Evolutionary conservation across 257 asterid species (phyloP).

Genomic region (Perilla frutescens): DNA sequence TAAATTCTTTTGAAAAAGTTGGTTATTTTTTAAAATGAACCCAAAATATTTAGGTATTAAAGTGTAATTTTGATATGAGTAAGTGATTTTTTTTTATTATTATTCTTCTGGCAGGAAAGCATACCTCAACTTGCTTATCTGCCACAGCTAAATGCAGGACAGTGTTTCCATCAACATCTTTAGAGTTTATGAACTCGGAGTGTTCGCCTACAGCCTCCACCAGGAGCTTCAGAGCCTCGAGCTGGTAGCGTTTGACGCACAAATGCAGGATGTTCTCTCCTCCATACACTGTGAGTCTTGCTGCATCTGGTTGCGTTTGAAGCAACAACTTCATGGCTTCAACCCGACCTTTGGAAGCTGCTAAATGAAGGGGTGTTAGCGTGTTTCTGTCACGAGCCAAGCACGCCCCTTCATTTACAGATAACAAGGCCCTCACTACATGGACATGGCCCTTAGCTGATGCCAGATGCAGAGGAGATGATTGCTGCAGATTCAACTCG

Average conservation of each 20-base stretch:
- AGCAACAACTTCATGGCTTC: slow-evolving; percentile 31
- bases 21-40: no score
- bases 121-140: slow-evolving; percentile 46
- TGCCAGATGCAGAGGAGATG: slow-evolving; percentile 48
- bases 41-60: no score
- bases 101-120: no score
- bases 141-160: slow-evolving; percentile 46
- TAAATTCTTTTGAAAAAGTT: no score
- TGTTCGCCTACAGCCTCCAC: not conserved
- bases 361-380: slow-evolving; percentile 50
- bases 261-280: slow-evolving; percentile 43
- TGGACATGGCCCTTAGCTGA: slow-evolving; percentile 39
- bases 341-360: slow-evolving; percentile 44
- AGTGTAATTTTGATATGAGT: no score
- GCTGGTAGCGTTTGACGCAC: slow-evolving; percentile 41
- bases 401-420: slow-evolving; percentile 30
- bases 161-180: slow-evolving; percentile 43
- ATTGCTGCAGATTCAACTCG: slow-evolving; percentile 34
- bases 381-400: slow-evolving; percentile 38
- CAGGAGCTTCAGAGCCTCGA: slow-evolving; percentile 36
- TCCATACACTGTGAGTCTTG: slow-evolving; percentile 17
- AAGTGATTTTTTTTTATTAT: no score
- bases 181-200: slow-evolving; percentile 30
- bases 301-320: slow-evolving; percentile 28
- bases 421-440: slow-evolving; percentile 30